These are phyloP conservation scores for Dothiorella sarmentorum DNA, from an alignment of 2,329 filamentous ascomycete genomes.

Conservation along the genomic window DNA sequence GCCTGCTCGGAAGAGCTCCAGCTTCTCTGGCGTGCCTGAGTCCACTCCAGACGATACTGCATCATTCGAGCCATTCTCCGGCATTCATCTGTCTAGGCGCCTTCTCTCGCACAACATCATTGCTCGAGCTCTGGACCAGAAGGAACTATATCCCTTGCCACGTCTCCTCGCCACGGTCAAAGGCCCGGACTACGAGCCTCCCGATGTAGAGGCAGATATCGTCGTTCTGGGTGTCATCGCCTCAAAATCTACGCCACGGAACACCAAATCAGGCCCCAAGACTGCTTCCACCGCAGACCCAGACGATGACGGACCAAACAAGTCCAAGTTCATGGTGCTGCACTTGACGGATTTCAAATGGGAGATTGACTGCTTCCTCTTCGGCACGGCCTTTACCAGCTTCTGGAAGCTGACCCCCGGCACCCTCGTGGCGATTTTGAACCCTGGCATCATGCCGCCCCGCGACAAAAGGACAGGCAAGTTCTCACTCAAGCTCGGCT, in stretches of 20 bases:
- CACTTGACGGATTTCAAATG: constrained; percentile 83
- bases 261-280: constrained; percentile 49
- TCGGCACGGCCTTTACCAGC: constrained; percentile 82
- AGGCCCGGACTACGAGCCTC: constrained; percentile 73
- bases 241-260: constrained; percentile 77
- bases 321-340: constrained; percentile 89
- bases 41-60: constrained; percentile 32
- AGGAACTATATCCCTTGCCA: constrained; percentile 73
- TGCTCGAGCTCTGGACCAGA: constrained; percentile 71
- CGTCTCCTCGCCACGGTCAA: constrained; percentile 79
- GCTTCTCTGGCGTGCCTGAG: constrained; percentile 7
- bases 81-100: constrained; percentile 76
- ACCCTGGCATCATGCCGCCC: constrained; percentile 87
- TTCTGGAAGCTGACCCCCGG: constrained; percentile 94
- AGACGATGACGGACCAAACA: constrained; percentile 50
- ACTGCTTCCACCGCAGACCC: constrained; percentile 41
- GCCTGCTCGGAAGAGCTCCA: background rate
- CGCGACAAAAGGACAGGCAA: constrained; percentile 74
- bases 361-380: constrained; percentile 89
- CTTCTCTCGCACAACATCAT: constrained; percentile 79
- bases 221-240: constrained; percentile 86
- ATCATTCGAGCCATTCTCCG: constrained; percentile 75
- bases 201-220: constrained; percentile 81
- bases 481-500: constrained; percentile 82
- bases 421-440: constrained; percentile 88